Evolutionary conservation across 805 yeast species (phyloP), one percentile per base, ranked within the genome.

Genomic region (Maudiozyma barnettii): DNA sequence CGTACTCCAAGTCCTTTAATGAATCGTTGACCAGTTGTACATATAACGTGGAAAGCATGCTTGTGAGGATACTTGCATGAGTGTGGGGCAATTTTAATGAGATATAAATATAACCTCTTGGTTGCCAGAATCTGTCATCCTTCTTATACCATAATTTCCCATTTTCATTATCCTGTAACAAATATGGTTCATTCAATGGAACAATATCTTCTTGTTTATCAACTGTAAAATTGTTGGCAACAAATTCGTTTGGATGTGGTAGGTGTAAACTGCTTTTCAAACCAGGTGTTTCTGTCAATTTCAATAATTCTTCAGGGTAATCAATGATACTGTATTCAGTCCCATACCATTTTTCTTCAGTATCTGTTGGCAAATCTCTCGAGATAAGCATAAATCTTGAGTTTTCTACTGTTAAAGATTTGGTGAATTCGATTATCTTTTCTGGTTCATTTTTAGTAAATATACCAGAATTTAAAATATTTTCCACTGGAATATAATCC

Each of bases 71-170:
- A n/a, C 82, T 77, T 1, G 76, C 66, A 43, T 75, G 75, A 0
- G 84, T 71, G 12, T 75, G 70, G 1, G 95, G 95, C 39, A 79
- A 67, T 51, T 80, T 81, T 52, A 91, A 72, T 38, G 76, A 71
- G 45, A 87, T 61, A 37, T 77, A 76, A 29, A 89, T 77, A 43
- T 77, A 72, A 0, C 93, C 93, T 67, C 90, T 85, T 44, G 98
- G 99, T 16, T 86, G 84, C 71, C 84, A 79, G 60, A 91, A 85
- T 44, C 82, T 79, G 54, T 91, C 96, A 67, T 91, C 96, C 56
- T 83, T 83, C 63, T 91, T 91, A 64, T 72, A 86, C 98, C 98
- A 91, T 35, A 86, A 68, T 55, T 80, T 81, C 37, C 63, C 54
- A 36, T 73, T 65, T 43, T 71, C 71, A 13, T 73, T 65, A 41